Evolutionary conservation across 2,329 filamentous ascomycete genomes (phyloP), one percentile per base, ranked within the genome.

Genomic region (Fusarium compactum): DNA sequence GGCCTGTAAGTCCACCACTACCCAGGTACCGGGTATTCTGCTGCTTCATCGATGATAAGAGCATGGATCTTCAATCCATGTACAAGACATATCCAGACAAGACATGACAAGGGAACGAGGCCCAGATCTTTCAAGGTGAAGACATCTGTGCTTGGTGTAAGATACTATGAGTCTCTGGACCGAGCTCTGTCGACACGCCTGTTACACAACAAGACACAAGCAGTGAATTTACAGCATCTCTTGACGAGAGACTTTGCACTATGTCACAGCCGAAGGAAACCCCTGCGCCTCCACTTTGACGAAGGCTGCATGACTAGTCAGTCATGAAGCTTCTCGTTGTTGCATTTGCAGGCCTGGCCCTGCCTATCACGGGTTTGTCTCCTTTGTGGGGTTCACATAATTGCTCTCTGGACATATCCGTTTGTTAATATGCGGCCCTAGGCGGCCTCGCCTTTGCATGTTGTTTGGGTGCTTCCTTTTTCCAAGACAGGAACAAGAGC

Each of bases 281-380:
- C 56, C 48, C 56, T 50, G 24, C 50, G 55, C 67, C 41, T 34
- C 53, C 27, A 56, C 41, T 57, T 29, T 60, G 22, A 44, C 44
- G 60, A 52, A 48, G 20, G 32, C 50, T 51, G 44, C 22, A 44
- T 58, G 32, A 29, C 34, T 46, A 41, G 54, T 47, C 15, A 52
- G 50, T 30, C 29, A 48, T 20, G 29, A 24, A 48, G 51, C 30
- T 48, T 43, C 32, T 44, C 22, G 22, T 55, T n/a, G 51, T 65
- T 63, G 51, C 59, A 58, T 64, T 72, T 71, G 64, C 69, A 51
- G 62, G 40, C 58, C 61, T 74, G 67, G 61, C 61, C 62, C 71
- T 64, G 71, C 65, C 63, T 46, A 52, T 47, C 51, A 53, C 29
- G 56, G 58, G 60, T 65, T 72, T 73, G 62, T 63, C 20, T 62